Evolutionary conservation across 495 filamentous ascomycete genomes (phyloP), one percentile per base, ranked within the genome.

Genomic region (Extremus antarcticus): DNA sequence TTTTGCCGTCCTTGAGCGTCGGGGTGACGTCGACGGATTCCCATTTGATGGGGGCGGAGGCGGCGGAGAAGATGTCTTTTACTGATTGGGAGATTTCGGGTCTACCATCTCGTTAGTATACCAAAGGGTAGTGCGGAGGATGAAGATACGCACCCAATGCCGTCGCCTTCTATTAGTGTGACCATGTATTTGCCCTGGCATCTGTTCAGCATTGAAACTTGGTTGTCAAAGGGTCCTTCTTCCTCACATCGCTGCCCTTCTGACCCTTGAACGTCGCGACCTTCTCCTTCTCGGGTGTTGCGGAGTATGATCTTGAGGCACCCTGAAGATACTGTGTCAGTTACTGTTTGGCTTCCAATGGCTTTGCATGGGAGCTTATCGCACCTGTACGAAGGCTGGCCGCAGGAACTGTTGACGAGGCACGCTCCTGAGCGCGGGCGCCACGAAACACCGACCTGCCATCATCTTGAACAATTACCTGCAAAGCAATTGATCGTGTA

Each of bases 91-190:
- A 83, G 66, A 98, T 97, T 74, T 98, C 90, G 25, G 56, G 51
- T 13, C 38, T 43, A 22, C 10, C 11, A 10, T 1, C 11, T 20
- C 13, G 38, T 17, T 39, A 19, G 54, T 23, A 13, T 38, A 19
- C 19, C 11, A 47, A 23, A 19, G 10, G 4, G 2, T 22, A 50
- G 53, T 32, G 52, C 47, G 53, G 91, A 91, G 13, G 15, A 35
- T 11, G 9, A 3, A 3, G n/a, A 7, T 2, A 38, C 48, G 16
- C 25, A 51, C 56, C 92, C 92, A 67, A 98, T 98, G 70, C 92
- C 92, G 66, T 97, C 92, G 74, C 92, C 92, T 76, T 98, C 92
- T 61, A 98, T 98, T 70, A 98, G 77, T 64, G 88, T 92, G 64
- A 97, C 91, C 43, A 84, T 87, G 79, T 86, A 98, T 71, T 88